Conservation (phyloP, 2,329 filamentous ascomycete species). For the Ambrosiella beaveri region DNA sequence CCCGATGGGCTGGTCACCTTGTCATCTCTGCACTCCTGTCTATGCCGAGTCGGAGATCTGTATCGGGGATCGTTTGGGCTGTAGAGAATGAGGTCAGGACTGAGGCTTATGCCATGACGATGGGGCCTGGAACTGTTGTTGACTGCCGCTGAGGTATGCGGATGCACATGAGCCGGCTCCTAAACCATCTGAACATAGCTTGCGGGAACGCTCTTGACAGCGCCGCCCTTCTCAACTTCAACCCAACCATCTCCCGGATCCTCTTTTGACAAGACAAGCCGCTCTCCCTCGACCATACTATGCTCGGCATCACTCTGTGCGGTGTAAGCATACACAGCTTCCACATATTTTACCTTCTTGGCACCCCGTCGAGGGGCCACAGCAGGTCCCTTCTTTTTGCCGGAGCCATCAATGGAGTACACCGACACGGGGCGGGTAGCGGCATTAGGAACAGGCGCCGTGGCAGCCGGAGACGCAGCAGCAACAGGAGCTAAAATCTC, state of each 20-base stretch:
- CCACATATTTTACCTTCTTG: conserved; percentile 86
- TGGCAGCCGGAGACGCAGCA: conserved; percentile 18
- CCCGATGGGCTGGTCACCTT: neutral
- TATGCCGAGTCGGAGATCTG: neutral
- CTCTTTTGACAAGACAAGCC: conserved; percentile 73
- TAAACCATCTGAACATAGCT: conserved; percentile 74
- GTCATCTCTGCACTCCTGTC: neutral
- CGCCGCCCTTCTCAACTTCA: conserved; percentile 83
- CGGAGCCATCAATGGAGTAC: conserved; percentile 37
- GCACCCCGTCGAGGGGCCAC: conserved; percentile 81
- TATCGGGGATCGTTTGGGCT: conserved; percentile 1
- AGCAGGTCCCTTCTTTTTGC: conserved; percentile 76
- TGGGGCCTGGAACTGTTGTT: neutral
- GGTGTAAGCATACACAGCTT: conserved; percentile 82
- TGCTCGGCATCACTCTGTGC: conserved; percentile 76
- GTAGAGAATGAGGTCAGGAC: conserved; percentile 5
- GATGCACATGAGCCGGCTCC: conserved; percentile 15
- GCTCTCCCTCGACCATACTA: conserved; percentile 78
- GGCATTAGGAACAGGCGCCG: conserved; percentile 19
- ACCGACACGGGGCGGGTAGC: conserved; percentile 57
- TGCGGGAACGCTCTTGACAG: conserved; percentile 76
- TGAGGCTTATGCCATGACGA: neutral
- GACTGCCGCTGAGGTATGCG: conserved; percentile 1
- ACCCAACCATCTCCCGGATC: conserved; percentile 92
- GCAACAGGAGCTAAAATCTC: conserved; percentile 40